Conservation (phyloP, 2,329 filamentous ascomycete genomes). For the Microascus cirrosus region DNA sequence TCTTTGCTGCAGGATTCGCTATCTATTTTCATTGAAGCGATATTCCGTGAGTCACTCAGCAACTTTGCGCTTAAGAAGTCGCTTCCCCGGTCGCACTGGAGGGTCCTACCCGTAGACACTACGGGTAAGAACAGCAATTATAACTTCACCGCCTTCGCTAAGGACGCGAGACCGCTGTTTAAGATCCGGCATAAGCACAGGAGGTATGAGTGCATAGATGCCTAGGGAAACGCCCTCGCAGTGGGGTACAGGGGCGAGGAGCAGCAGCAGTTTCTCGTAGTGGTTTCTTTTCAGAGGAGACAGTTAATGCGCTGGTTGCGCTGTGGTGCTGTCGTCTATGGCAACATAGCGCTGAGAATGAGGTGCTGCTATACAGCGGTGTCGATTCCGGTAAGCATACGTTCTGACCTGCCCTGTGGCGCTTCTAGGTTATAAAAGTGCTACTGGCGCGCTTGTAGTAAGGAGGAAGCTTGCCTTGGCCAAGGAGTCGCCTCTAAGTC, state of each 20-base stretch:
- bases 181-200: constrained; percentile 9
- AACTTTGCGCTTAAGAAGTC: constrained; percentile 8
- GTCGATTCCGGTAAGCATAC: background rate
- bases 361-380: background rate
- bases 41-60: constrained; percentile 3
- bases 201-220: constrained; percentile 11
- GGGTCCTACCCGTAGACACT: constrained; percentile 6
- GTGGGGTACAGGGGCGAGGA: constrained; percentile 11
- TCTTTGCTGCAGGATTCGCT: background rate
- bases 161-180: constrained; percentile 11
- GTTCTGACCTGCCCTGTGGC: background rate
- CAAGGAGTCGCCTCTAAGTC: background rate
- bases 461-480: background rate
- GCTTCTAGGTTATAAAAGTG: background rate
- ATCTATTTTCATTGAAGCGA: background rate
- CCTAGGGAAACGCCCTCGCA: constrained; percentile 10
- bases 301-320: constrained; percentile 12
- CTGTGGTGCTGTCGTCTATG: constrained; percentile 5
- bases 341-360: background rate
- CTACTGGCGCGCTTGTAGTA: background rate
- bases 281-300: constrained; percentile 7
- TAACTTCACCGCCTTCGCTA: constrained; percentile 9
- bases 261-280: constrained; percentile 9
- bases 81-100: constrained; percentile 6
- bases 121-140: constrained; percentile 7